Base-by-base conservation (phyloP, 108 stramenopile genomes). In the Skeletonema grethae region DNA sequence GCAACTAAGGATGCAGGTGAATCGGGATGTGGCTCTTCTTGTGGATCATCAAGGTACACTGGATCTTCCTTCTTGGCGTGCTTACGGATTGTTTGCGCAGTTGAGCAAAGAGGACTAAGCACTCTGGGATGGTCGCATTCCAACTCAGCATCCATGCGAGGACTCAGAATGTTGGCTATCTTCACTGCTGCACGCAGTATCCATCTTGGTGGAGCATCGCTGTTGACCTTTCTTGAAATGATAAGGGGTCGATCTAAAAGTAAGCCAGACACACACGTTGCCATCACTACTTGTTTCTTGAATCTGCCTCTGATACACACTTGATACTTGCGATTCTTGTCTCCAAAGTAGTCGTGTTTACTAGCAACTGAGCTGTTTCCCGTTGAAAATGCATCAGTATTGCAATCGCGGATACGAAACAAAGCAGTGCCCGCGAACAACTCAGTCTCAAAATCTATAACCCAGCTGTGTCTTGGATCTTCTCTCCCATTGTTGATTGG, bases 221-320 rank as follows among this genome's bases (percentile, higher is more conserved):
- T 88, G 36, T 70, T 20, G 36, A 16, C 25, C 39, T 39, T 22
- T 48, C 63, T 62, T 4, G 77, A 36, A 7, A 64, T 67, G 20
- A 45, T 41, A 11, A 71, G 84, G 9, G 61, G 74, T 9, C 77
- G 70, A 65, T 84, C 72, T 12, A 91, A 73, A 41, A 74, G 28
- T 57, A 88, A 73, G 16, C 93, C 93, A 9, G 77, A 86, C 43
- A 91, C 28, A 59, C 90, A 88, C 25, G 97, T 88, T 16, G 95
- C 96, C 62, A 95, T 85, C 25, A 67, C 25, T 11, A 78, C 48
- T 29, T 64, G 43, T 16, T 64, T 22, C 61, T 69, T 70, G 59
- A 78, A 78, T 46, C 67, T 78, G 12, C 77, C 77, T 8, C 77
- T 32, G 28, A 78, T 67, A 16, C 70, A 70, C 70, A 78, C 67